Conservation (phyloP, 2,329 filamentous ascomycete genomes). For the Sphaerulina populicola region DNA sequence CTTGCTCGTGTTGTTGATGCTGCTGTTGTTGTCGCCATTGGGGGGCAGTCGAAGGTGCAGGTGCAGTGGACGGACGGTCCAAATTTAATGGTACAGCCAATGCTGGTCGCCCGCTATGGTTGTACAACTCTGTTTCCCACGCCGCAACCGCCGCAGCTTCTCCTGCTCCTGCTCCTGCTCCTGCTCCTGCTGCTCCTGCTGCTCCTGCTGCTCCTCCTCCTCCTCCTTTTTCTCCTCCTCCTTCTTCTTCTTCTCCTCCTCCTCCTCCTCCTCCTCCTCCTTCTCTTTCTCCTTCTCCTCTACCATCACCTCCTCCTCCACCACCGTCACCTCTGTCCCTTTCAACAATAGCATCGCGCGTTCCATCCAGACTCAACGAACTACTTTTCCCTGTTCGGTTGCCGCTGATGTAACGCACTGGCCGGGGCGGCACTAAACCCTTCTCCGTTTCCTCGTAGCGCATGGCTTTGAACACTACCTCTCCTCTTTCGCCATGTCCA, state of each 20-base stretch:
- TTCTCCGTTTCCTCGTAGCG: conserved; percentile 10
- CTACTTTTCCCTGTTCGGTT: background rate
- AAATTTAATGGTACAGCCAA: background rate
- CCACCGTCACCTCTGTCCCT: background rate
- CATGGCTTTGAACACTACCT: conserved; percentile 1
- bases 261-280: background rate
- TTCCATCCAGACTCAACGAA: background rate
- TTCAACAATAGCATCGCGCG: background rate
- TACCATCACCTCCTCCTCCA: background rate
- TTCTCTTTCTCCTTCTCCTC: background rate
- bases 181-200: background rate
- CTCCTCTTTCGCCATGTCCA: background rate
- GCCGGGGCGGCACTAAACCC: conserved; percentile 5
- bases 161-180: background rate
- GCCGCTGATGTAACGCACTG: conserved; percentile 4
- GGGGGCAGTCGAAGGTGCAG: background rate
- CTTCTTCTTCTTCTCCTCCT: background rate
- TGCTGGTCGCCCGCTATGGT: too few species aligned
- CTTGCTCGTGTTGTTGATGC: background rate
- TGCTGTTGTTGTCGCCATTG: background rate
- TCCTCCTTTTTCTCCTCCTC: background rate
- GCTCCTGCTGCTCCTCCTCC: background rate
- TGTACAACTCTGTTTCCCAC: background rate
- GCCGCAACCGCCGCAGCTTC: too few species aligned
- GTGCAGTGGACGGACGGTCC: background rate